These are phyloP conservation scores for Triticum timopheevii DNA, from an alignment of 176 grass and related monocot genomes.

Conservation along the genomic window DNA sequence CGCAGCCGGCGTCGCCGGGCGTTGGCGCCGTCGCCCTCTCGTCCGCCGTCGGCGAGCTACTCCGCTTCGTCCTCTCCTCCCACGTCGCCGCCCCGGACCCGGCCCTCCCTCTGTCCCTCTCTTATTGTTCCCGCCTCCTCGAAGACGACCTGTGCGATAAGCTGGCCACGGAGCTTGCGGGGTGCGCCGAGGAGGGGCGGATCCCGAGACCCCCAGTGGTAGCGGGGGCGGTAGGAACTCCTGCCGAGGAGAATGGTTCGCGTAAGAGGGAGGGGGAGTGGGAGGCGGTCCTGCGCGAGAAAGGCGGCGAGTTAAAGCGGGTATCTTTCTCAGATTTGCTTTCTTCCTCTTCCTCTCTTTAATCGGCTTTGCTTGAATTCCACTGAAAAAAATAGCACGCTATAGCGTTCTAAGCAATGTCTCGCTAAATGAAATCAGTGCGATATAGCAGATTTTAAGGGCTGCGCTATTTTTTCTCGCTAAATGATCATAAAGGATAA, in stretches of 20 bases:
- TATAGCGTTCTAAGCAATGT: too few relatives aligned
- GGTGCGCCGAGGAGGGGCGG: slow-evolving; percentile 40
- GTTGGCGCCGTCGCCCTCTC: slow-evolving; percentile 45
- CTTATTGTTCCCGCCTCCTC: slow-evolving; percentile 65
- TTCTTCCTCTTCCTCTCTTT: neutral
- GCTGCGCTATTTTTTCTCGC: too few relatives aligned
- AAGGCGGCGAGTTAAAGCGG: slow-evolving; percentile 42
- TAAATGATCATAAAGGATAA: slow-evolving; percentile 1
- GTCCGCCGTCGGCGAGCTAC: slow-evolving; percentile 44
- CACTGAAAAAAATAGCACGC: too few relatives aligned
- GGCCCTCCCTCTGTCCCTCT: slow-evolving; percentile 29
- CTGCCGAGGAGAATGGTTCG: slow-evolving; percentile 10
- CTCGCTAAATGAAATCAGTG: too few relatives aligned
- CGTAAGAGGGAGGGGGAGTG: slow-evolving; percentile 45
- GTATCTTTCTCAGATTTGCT: slow-evolving; percentile 35
- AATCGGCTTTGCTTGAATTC: neutral
- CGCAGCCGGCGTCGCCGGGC: slow-evolving; percentile 44
- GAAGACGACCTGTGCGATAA: slow-evolving; percentile 48
- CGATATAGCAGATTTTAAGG: too few relatives aligned
- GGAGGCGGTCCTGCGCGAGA: slow-evolving; percentile 51
- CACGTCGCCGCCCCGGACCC: slow-evolving; percentile 14
- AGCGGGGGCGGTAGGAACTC: slow-evolving; percentile 26
- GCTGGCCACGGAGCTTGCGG: slow-evolving; percentile 34
- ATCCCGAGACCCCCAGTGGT: slow-evolving; percentile 10
- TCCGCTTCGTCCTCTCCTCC: slow-evolving; percentile 66